Base-by-base conservation (phyloP, 805 yeast genomes). In the Kodamaea neixiangensis region DNA sequence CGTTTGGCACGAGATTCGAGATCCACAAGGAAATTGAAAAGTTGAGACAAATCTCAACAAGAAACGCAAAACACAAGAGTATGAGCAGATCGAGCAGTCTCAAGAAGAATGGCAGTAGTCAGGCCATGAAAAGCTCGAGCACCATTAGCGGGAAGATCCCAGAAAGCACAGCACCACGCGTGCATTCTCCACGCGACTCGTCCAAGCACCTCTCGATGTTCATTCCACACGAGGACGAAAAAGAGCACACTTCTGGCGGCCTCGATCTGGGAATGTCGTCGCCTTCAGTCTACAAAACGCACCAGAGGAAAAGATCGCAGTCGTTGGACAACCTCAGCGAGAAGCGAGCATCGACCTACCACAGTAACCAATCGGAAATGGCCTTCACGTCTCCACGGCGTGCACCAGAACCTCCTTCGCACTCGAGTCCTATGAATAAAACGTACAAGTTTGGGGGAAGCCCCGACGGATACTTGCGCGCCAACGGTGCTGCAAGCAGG, bases 1-100 rank as follows among this genome's bases (percentile, higher is more conserved):
- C 96, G 3, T 94, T 94, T 72, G 99, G 99, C 21, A 92, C 97
- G 0, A 79, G 99, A 56, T 94, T 91, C 68, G 97, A 92, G 66
- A 82, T 94, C 44, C 85, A 83, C 68, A 91, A 90, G 63, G 96
- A 89, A 64, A 93, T 94, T 59, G 96, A 89, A 65, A 80, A 83
- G 34, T 71, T 87, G 59, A 76, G 76, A 52, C 62, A 65, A 49
- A 58, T 61, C 20, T 46, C 58, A 7, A 35, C 55, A 4, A 55
- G 58, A 49, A 53, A 38, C 35, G 56, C 53, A 14, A 53, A 49
- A 15, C 56, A 51, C 37, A 55, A 55, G 33, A 50, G 54, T 6
- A 20, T 54, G 13, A 52, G 55, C 31, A 44, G 55, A 11, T 48
- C 52, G 3, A 35, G 51, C 18, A 54, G 58, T 33, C 37, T 44